These are phyloP conservation scores for Sphaerulina musiva DNA, from an alignment of 2,329 filamentous ascomycete species.

Conservation along the genomic window DNA sequence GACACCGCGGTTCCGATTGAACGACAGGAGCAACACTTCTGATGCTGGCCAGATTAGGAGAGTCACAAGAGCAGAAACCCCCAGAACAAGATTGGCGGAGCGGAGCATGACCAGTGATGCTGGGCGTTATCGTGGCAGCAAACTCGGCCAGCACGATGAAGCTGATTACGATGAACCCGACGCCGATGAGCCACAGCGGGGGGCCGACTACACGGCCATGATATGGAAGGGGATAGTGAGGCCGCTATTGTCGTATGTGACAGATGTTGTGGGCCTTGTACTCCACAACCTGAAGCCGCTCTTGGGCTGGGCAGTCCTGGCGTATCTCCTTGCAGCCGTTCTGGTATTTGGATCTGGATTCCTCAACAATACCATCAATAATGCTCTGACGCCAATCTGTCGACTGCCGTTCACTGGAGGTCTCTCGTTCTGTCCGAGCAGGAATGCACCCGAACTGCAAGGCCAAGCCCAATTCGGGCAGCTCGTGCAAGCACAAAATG, in stretches of 20 bases:
- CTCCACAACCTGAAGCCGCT: constrained; percentile 59
- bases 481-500: constrained; percentile 66
- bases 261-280: constrained; percentile 53
- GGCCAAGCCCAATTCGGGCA: constrained; percentile 60
- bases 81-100: constrained; percentile 24
- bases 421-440: constrained; percentile 55
- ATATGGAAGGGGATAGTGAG: constrained; percentile 32
- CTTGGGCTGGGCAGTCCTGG: constrained; percentile 54
- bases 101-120: constrained; percentile 32
- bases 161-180: constrained; percentile 22
- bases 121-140: constrained; percentile 17
- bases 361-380: constrained; percentile 53
- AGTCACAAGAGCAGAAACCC: constrained; percentile 22
- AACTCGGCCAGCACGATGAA: constrained; percentile 21
- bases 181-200: constrained; percentile 8
- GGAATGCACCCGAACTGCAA: constrained; percentile 21
- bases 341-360: constrained; percentile 57
- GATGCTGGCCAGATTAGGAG: constrained; percentile 27
- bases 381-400: constrained; percentile 63
- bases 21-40: constrained; percentile 28
- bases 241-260: constrained; percentile 43
- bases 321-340: constrained; percentile 55
- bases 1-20: constrained; percentile 28
- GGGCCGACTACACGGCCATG: constrained; percentile 8
- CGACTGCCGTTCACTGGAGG: constrained; percentile 59